Evolutionary conservation across 768 basidiomycete genomes (phyloP).

Genomic region (Leucocoprinus leucothites): DNA sequence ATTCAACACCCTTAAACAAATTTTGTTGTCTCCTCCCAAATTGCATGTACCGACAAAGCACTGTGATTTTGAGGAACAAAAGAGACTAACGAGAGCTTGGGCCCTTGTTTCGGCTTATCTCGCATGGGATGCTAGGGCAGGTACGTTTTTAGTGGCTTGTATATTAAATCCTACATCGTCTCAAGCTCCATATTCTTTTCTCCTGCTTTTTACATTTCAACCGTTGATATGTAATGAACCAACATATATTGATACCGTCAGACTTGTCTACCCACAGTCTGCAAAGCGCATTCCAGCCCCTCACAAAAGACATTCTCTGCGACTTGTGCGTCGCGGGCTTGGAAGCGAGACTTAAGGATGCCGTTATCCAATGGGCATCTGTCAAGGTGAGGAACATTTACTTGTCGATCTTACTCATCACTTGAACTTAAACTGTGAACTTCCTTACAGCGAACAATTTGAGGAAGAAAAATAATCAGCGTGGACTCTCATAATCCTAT

Average conservation of each 20-base stretch:
- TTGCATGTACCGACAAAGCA: constrained; percentile 24
- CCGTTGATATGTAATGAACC: background rate
- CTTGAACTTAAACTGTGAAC: too few relatives aligned
- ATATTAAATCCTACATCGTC: background rate
- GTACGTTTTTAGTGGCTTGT: constrained; percentile 18
- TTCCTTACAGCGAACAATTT: too few relatives aligned
- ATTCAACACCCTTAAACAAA: constrained; percentile 26
- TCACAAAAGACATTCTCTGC: constrained; percentile 27
- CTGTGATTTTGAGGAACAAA: constrained; percentile 31
- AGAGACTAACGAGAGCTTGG: constrained; percentile 35
- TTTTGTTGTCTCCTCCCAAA: constrained; percentile 27
- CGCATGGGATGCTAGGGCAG: constrained; percentile 34
- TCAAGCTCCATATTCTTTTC: background rate
- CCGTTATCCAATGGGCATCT: constrained; percentile 26
- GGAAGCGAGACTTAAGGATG: constrained; percentile 22
- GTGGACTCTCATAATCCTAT: too few relatives aligned
- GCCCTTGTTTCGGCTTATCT: constrained; percentile 31
- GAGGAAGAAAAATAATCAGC: too few relatives aligned
- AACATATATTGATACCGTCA: constrained; percentile 11
- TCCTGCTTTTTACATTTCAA: background rate
- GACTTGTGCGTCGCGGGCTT: constrained; percentile 23
- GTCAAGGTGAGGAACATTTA: constrained; percentile 23
- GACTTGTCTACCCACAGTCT: constrained; percentile 26
- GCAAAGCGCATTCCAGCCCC: constrained; percentile 22
- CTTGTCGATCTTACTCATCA: too few relatives aligned